Conservation (phyloP, 257 asterid genomes). For the Euphrasia confusa region DNA sequence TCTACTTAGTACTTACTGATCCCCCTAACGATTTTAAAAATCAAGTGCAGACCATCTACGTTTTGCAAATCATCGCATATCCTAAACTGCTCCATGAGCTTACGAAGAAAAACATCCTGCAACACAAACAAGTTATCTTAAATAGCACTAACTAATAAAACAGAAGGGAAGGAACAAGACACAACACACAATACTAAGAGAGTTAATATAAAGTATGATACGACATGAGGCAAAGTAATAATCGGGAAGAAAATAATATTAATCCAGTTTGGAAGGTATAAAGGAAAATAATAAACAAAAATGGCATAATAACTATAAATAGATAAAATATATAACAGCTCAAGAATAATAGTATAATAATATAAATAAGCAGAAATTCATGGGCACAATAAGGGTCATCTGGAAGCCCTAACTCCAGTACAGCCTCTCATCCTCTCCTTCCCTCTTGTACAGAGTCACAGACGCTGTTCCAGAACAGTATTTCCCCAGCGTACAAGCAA, state of each 20-base stretch:
- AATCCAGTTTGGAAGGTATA: background rate
- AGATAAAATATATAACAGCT: background rate
- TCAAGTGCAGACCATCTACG: slow-evolving; percentile 71
- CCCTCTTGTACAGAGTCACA: too few species aligned
- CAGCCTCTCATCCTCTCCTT: too few species aligned
- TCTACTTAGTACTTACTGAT: slow-evolving; percentile 47
- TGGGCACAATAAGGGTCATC: too few species aligned
- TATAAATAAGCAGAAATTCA: too few species aligned
- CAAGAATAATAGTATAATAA: too few species aligned
- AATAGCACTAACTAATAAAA: slow-evolving; percentile 23
- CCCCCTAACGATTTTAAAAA: slow-evolving; percentile 80
- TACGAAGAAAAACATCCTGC: slow-evolving; percentile 79
- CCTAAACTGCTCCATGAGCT: slow-evolving; percentile 75
- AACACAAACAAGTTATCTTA: slow-evolving; percentile 28
- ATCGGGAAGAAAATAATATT: slow-evolving; percentile 1
- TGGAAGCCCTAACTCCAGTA: too few species aligned
- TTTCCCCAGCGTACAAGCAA: too few species aligned
- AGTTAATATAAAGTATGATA: background rate
- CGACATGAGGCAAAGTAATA: background rate
- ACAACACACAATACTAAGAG: background rate
- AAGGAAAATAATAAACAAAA: slow-evolving; percentile 9
- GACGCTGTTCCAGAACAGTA: too few species aligned
- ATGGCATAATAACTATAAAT: background rate
- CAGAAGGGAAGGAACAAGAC: slow-evolving; percentile 14
- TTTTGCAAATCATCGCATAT: slow-evolving; percentile 81